Evolutionary conservation across 2,329 filamentous ascomycete species (phyloP).

Genomic region (Diplocarpon rosae): DNA sequence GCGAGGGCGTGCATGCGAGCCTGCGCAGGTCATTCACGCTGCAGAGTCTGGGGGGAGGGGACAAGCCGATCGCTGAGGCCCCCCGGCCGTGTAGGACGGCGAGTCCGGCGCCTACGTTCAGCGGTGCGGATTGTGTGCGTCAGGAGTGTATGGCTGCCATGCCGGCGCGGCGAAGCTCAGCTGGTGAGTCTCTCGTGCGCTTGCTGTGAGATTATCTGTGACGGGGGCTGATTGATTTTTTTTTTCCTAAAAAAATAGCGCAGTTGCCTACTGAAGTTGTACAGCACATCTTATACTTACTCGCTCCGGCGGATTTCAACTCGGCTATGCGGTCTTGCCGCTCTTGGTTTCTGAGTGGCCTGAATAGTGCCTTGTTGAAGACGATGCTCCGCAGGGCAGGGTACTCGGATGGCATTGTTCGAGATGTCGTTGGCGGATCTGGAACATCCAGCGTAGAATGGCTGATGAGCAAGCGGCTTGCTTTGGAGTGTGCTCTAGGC

Average conservation of each 20-base stretch:
- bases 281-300: constrained; percentile 28
- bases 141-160: neutral
- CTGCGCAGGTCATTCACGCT: neutral
- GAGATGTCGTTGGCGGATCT: constrained; percentile 23
- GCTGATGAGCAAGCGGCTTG: constrained; percentile 33
- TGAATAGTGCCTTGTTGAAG: constrained; percentile 39
- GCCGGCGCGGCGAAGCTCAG: neutral
- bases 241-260: neutral
- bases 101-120: constrained; percentile 7
- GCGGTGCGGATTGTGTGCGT: constrained; percentile 2
- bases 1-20: neutral
- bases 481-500: constrained; percentile 32
- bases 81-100: constrained; percentile 11
- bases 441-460: constrained; percentile 12
- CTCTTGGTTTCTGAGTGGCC: constrained; percentile 45
- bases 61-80: constrained; percentile 6
- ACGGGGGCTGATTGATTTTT: too few species aligned
- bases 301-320: constrained; percentile 39
- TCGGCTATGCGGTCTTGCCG: constrained; percentile 48
- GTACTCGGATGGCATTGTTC: constrained; percentile 36
- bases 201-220: too few species aligned
- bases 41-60: neutral
- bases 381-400: constrained; percentile 44
- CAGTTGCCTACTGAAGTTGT: constrained; percentile 30
- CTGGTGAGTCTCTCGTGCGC: too few species aligned